A percentile compares a stretch with the other conserved stretches of the same genome.
Conservation (phyloP, 805 yeast genomes). For the Yarrowia sp. region DNA sequence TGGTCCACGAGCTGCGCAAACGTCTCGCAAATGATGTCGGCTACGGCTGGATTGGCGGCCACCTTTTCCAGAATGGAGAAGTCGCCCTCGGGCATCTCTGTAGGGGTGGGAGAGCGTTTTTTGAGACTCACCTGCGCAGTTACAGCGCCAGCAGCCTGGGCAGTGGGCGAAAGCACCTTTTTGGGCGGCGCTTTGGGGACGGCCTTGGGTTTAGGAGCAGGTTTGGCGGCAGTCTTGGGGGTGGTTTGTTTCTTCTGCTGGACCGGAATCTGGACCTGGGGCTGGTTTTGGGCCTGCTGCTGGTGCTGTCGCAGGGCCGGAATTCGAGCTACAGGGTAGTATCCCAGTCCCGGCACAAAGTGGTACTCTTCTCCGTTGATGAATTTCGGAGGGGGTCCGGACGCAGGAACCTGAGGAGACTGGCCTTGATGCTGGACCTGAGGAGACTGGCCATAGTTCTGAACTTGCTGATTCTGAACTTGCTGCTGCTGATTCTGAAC, state of each 20-base stretch:
- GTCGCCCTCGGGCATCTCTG: constrained; percentile 31
- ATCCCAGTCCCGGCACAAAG: constrained; percentile 23
- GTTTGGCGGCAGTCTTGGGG: neutral
- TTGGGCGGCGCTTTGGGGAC: constrained; percentile 1
- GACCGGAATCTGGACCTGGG: neutral
- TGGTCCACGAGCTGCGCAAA: constrained; percentile 4
- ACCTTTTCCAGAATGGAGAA: constrained; percentile 11
- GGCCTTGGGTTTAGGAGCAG: neutral
- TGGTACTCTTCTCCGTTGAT: constrained; percentile 31
- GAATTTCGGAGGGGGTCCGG: constrained; percentile 27
- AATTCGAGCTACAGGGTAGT: constrained; percentile 21
- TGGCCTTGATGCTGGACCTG: neutral
- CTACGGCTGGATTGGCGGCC: neutral
- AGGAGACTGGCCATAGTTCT: neutral
- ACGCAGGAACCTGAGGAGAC: neutral
- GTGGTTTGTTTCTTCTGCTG: neutral
- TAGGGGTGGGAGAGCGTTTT: neutral
- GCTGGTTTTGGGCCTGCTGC: neutral
- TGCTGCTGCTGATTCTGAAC: too few relatives aligned
- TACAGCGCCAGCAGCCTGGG: neutral
- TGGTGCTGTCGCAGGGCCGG: constrained; percentile 5
- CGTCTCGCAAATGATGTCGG: constrained; percentile 2
- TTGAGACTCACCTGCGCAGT: neutral
- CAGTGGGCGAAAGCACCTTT: neutral
- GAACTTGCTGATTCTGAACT: too few relatives aligned